Percentiles rank a stretch among this genome's conserved stretches.
These are phyloP conservation scores for Guillardia theta DNA, from an alignment of 78 protist species.

Conservation along the genomic window DNA sequence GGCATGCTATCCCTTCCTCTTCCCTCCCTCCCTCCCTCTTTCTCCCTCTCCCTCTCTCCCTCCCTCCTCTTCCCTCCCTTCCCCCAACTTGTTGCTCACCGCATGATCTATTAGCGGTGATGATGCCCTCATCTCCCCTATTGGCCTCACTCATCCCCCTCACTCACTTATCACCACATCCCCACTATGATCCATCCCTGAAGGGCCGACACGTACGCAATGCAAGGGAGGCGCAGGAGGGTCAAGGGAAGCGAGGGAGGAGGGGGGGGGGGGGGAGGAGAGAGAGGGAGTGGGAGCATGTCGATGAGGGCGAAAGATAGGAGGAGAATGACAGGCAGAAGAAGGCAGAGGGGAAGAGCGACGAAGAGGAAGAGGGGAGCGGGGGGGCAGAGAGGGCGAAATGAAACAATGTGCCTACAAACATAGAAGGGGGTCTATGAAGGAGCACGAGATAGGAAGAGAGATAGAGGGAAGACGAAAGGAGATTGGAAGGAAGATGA, in stretches of 20 bases:
- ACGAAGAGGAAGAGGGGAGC: neutral
- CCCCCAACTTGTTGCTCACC: too few species aligned
- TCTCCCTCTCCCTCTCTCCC: too few species aligned
- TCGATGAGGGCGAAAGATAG: neutral
- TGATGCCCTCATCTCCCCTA: too few species aligned
- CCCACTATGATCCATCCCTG: too few species aligned
- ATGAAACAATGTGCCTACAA: neutral
- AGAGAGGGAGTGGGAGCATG: neutral
- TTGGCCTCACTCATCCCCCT: too few species aligned
- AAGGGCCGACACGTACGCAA: too few species aligned
- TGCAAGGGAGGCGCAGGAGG: neutral
- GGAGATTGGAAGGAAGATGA: neutral
- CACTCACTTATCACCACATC: too few species aligned
- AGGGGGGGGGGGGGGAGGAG: neutral
- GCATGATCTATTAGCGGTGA: too few species aligned
- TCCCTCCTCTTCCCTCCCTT: too few species aligned
- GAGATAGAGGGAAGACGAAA: neutral
- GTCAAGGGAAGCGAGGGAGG: neutral
- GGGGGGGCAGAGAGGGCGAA: neutral
- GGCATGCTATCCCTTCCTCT: too few species aligned
- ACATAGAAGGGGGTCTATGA: neutral
- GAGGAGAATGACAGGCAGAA: neutral
- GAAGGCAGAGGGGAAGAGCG: neutral
- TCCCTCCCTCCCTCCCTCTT: too few species aligned
- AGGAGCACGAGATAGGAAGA: neutral